Percentiles rank a stretch among this genome's conserved stretches.
These are phyloP conservation scores for Nothophytophthora sp. DNA, from an alignment of 352 stramenopile species.

Conservation along the genomic window DNA sequence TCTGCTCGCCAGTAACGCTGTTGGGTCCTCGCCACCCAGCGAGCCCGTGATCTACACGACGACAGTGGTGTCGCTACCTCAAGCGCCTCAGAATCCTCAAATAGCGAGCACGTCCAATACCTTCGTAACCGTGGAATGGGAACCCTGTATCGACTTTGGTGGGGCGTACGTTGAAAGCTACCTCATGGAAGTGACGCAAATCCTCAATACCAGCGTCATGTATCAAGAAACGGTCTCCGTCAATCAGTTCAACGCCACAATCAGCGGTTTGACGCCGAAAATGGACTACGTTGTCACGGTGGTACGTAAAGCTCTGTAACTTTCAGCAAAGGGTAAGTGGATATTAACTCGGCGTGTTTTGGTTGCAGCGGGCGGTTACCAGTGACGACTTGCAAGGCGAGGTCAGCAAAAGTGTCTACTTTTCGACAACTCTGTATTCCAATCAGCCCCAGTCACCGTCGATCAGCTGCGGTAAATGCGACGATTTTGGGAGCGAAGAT, in stretches of 20 bases:
- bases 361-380: conserved; percentile 29
- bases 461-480: conserved; percentile 48
- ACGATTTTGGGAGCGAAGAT: background rate
- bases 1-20: conserved; percentile 34
- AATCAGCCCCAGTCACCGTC: conserved; percentile 44
- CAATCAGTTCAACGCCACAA: conserved; percentile 15
- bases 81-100: conserved; percentile 28
- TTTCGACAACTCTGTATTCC: conserved; percentile 29
- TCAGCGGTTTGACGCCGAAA: conserved; percentile 20
- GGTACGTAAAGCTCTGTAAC: conserved; percentile 26
- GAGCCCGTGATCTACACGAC: conserved; percentile 22
- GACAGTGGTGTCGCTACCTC: conserved; percentile 20
- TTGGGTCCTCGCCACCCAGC: conserved; percentile 37
- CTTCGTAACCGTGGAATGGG: conserved; percentile 35
- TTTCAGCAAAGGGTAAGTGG: background rate
- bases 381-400: conserved; percentile 24
- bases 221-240: conserved; percentile 13
- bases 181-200: conserved; percentile 21
- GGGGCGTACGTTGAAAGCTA: conserved; percentile 47
- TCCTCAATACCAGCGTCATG: background rate
- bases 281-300: conserved; percentile 46
- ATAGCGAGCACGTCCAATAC: conserved; percentile 16
- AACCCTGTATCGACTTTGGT: conserved; percentile 41
- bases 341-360: too few species aligned
- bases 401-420: conserved; percentile 40